phyloP scores from a whole-genome alignment of 2,329 filamentous ascomycete species.

The Aspergillus neotritici region DNA sequence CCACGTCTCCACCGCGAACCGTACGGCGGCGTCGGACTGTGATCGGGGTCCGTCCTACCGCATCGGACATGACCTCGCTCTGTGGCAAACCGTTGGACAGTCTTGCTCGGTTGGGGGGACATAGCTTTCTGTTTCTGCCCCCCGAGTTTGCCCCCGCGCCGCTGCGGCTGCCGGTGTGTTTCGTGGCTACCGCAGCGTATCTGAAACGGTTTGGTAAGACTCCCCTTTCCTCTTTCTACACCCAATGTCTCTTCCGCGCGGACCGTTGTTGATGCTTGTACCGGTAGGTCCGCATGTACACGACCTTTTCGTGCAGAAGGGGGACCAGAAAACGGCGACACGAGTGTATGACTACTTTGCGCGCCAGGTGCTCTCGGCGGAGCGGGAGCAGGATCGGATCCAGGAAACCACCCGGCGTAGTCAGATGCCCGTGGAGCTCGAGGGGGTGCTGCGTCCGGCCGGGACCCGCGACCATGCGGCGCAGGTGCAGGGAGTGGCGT shows the following conservation, averaged over 20 bases:
- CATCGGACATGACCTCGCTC: constrained; percentile 28
- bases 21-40: constrained; percentile 39
- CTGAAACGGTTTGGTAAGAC: constrained; percentile 33
- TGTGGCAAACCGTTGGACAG: constrained; percentile 35
- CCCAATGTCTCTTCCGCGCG: neutral
- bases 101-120: constrained; percentile 40
- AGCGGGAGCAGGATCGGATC: constrained; percentile 30
- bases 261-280: constrained; percentile 6
- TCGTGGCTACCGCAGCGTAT: constrained; percentile 38
- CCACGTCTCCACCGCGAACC: constrained; percentile 13
- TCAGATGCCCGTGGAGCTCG: constrained; percentile 25
- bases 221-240: constrained; percentile 9
- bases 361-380: constrained; percentile 32
- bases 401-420: constrained; percentile 31
- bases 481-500: constrained; percentile 30
- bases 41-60: constrained; percentile 24
- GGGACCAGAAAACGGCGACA: constrained; percentile 29
- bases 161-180: constrained; percentile 38
- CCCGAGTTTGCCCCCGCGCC: constrained; percentile 33
- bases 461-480: constrained; percentile 11
- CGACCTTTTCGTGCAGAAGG: constrained; percentile 32
- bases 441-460: constrained; percentile 8
- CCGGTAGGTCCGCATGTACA: constrained; percentile 24
- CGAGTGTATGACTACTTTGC: constrained; percentile 40
- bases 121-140: constrained; percentile 35